Conservation (phyloP, 23 red algal genomes). For the Cyanidioschyzon merolae region DNA sequence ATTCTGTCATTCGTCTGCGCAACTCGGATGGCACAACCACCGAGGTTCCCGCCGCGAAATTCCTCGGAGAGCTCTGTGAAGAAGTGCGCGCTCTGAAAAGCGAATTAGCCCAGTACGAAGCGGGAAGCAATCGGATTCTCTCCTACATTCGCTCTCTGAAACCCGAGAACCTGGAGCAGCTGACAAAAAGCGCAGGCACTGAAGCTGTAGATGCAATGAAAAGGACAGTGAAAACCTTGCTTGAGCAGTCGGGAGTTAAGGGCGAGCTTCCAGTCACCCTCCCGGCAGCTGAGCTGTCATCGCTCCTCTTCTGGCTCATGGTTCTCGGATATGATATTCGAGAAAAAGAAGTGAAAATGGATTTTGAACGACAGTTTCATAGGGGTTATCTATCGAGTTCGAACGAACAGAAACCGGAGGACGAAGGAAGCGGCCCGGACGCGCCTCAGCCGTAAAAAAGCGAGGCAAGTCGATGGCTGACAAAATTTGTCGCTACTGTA, state of each 20-base stretch:
- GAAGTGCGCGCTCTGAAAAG: conserved; percentile 45
- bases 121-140: conserved; percentile 63
- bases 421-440: background rate
- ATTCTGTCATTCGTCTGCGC: conserved; percentile 44
- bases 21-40: conserved; percentile 48
- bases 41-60: conserved; percentile 57
- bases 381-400: background rate
- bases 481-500: no score
- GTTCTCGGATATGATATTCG: conserved; percentile 69
- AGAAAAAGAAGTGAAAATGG: conserved; percentile 78
- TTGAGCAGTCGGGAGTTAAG: conserved; percentile 43
- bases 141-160: conserved; percentile 77
- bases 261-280: conserved; percentile 32
- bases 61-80: conserved; percentile 47
- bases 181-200: conserved; percentile 64
- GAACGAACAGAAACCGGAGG: background rate
- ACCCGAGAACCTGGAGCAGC: conserved; percentile 51
- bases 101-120: conserved; percentile 44
- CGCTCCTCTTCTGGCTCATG: conserved; percentile 83
- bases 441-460: no score
- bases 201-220: conserved; percentile 97
- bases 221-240: conserved; percentile 48
- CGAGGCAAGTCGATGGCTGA: no score
- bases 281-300: conserved; percentile 52
- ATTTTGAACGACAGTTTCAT: conserved; percentile 22